Evolutionary conservation across 306 rosid species (phyloP), one percentile per base, ranked within the genome.

Genomic region (Cicer chorassanicum): DNA sequence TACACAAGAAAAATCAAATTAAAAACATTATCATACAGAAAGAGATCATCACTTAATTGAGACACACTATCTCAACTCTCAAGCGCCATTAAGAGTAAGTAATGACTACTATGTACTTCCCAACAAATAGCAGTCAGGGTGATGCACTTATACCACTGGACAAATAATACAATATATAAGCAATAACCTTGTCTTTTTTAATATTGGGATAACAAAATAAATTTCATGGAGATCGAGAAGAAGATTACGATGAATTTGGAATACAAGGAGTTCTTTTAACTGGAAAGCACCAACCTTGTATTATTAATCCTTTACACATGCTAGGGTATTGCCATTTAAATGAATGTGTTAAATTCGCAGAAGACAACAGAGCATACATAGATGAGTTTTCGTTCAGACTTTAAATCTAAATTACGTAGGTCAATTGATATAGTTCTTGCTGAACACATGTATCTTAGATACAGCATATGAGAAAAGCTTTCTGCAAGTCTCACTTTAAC

Each of bases 1-100:
- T 92, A 83, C 65, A 84, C 79, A 75, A 70, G 73, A 72, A 84
- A 80, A 73, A 51, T 61, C 54, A 73, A 53, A 64, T 60, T 53
- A 39, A 61, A 69, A 80, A 43, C 41, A 66, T 21, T 34, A 9
- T 24, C 63, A 34, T 55, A 14, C 15, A 43, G 38, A 39, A 60
- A 68, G 65, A 51, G 34, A 65, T 44, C 29, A 70, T 69, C 57
- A 55, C 9, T 61, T 10, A 68, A 46, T 29, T 46, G 48, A 67
- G 76, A 65, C 44, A 40, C 45, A 9, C 34, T 9, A 65, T 29
- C 36, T 54, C n/a, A 54, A 18, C 61, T 67, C 73, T 24, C 16
- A 64, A 55, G 50, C 70, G 54, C 53, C 61, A 78, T 48, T 4
- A 46, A 80, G 29, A 36, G 56, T 19, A 12, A 43, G 71, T 65